Evolutionary conservation across 2,329 filamentous ascomycete genomes (phyloP).

Genomic region (Aspergillus carbonarius): DNA sequence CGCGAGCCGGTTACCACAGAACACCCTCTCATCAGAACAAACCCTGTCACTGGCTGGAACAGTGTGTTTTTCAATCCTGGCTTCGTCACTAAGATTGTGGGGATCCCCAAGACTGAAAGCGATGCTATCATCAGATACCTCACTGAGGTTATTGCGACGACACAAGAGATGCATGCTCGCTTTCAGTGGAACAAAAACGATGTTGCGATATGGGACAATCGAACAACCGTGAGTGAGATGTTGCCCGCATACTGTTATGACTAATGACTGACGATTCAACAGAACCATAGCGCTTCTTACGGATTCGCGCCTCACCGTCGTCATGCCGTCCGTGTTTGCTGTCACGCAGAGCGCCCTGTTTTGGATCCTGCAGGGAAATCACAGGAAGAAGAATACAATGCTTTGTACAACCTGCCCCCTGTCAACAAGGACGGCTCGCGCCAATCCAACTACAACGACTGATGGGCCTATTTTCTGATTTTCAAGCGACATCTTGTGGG

Average conservation of each 20-base stretch:
- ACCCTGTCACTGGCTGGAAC: conserved; percentile 64
- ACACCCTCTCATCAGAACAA: conserved; percentile 59
- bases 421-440: conserved; percentile 58
- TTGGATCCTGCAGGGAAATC: conserved; percentile 47
- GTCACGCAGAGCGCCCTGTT: conserved; percentile 49
- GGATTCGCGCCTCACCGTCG: conserved; percentile 58
- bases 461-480: background rate
- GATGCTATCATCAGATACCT: conserved; percentile 54
- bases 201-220: conserved; percentile 69
- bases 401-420: conserved; percentile 48
- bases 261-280: conserved; percentile 1
- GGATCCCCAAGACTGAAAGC: conserved; percentile 57
- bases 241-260: background rate
- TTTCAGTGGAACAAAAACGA: conserved; percentile 65
- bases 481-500: background rate
- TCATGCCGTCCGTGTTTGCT: conserved; percentile 54
- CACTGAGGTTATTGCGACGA: conserved; percentile 56
- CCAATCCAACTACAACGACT: conserved; percentile 59
- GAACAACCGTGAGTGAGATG: conserved; percentile 48
- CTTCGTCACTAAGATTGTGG: conserved; percentile 59
- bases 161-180: conserved; percentile 67
- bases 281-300: conserved; percentile 58
- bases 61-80: conserved; percentile 60
- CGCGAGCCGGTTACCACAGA: conserved; percentile 54
- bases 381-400: conserved; percentile 55